These are phyloP conservation scores for Cercis canadensis DNA, from an alignment of 306 rosid species.

Conservation along the genomic window DNA sequence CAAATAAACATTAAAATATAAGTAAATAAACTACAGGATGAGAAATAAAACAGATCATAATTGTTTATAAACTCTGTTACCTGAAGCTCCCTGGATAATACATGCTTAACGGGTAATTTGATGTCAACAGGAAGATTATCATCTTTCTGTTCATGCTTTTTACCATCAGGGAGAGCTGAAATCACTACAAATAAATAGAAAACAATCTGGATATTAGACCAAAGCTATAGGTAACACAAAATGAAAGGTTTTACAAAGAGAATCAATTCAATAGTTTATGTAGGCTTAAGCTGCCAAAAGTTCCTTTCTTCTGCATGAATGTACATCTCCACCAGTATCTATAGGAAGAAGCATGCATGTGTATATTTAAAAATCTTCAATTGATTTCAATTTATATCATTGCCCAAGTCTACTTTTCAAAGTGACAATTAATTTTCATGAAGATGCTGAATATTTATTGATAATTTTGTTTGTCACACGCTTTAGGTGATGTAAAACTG, in stretches of 20 bases:
- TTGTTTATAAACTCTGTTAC: constrained; percentile 43
- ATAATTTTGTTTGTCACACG: neutral
- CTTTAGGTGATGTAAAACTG: neutral
- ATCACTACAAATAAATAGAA: constrained; percentile 49
- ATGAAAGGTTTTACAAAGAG: constrained; percentile 19
- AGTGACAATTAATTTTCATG: neutral
- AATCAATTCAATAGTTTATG: neutral
- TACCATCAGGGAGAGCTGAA: constrained; percentile 64
- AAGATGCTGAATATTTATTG: constrained; percentile 5
- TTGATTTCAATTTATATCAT: neutral
- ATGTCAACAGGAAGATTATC: constrained; percentile 77
- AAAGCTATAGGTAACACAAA: constrained; percentile 8
- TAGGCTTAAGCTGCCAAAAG: constrained; percentile 22
- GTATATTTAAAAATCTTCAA: neutral
- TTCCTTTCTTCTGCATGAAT: constrained; percentile 19
- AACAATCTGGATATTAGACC: neutral
- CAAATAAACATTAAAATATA: constrained; percentile 32
- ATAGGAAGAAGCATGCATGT: neutral
- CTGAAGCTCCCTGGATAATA: constrained; percentile 87
- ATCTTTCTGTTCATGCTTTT: constrained; percentile 69
- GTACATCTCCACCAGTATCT: constrained; percentile 18
- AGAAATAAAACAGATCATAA: constrained; percentile 32
- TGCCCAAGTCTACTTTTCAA: constrained; percentile 5
- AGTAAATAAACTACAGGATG: constrained; percentile 35
- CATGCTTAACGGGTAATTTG: constrained; percentile 80